phyloP scores from a whole-genome alignment of 805 yeast genomes.

The Saturnispora sanitii region DNA sequence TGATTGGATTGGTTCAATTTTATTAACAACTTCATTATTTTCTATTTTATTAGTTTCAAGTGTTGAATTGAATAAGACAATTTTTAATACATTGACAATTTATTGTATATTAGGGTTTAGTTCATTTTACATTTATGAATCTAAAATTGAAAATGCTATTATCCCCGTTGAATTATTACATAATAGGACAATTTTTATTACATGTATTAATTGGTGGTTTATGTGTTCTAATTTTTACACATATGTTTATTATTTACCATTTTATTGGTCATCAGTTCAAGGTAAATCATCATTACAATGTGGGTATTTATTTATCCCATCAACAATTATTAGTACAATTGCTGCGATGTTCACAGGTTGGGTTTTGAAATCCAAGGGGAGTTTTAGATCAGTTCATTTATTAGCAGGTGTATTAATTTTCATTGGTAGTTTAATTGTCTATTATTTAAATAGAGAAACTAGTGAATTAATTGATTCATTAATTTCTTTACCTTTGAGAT shows the following conservation, averaged over 20 bases:
- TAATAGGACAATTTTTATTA: conserved; percentile 51
- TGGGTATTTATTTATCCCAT: conserved; percentile 38
- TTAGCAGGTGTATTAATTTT: conserved; percentile 34
- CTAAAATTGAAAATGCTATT: conserved; percentile 44
- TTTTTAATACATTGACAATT: conserved; percentile 34
- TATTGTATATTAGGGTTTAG: conserved; percentile 28
- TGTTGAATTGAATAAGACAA: conserved; percentile 44
- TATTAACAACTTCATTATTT: conserved; percentile 49
- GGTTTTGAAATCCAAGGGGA: conserved; percentile 58
- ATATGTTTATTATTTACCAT: conserved; percentile 56
- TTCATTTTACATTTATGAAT: conserved; percentile 44
- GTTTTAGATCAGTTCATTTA: conserved; percentile 41
- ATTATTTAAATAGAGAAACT: conserved; percentile 10
- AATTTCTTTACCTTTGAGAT: conserved; percentile 43
- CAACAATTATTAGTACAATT: conserved; percentile 53
- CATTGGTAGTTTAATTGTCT: conserved; percentile 35
- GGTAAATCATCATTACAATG: conserved; percentile 16
- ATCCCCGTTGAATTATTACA: conserved; percentile 48
- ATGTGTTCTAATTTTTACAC: conserved; percentile 57
- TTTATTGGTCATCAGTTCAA: conserved; percentile 33
- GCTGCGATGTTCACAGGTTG: conserved; percentile 61
- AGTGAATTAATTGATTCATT: conserved; percentile 30
- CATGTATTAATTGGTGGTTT: conserved; percentile 60
- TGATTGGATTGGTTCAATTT: conserved; percentile 56
- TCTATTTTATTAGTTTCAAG: conserved; percentile 57